phyloP scores from a whole-genome alignment of 176 grass and related monocot genomes.

The Carex kokanica region DNA sequence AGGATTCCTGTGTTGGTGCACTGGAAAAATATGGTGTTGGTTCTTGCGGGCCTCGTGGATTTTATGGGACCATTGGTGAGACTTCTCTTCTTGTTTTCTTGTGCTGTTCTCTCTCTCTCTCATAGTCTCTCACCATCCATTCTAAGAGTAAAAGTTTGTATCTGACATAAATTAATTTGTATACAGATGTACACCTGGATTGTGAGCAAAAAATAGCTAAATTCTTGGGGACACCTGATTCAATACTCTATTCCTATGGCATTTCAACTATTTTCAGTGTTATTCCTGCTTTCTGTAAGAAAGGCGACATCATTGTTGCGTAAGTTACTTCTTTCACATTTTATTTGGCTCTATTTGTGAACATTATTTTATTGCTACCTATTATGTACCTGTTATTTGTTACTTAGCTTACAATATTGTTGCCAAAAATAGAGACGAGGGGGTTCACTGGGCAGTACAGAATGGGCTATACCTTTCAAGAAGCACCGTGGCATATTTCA shows the following conservation, averaged over 20 bases:
- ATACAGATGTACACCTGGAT: conserved; percentile 94
- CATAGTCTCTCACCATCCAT: background rate
- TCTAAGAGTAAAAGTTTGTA: conserved; percentile 16
- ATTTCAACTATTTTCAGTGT: conserved; percentile 98
- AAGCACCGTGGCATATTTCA: conserved; percentile 93
- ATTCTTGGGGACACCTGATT: conserved; percentile 78
- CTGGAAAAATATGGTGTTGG: conserved; percentile 99
- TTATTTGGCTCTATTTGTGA: background rate
- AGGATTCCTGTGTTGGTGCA: conserved; percentile 77
- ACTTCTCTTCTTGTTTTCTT: conserved; percentile 9
- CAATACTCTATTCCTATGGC: conserved; percentile 92
- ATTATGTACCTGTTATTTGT: conserved; percentile 7
- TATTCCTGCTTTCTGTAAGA: conserved; percentile 95
- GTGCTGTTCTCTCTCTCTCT: conserved; percentile 8
- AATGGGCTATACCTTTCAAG: conserved; percentile 90
- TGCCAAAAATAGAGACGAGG: conserved; percentile 67
- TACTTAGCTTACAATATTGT: background rate
- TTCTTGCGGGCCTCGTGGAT: conserved; percentile 89
- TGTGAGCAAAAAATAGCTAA: conserved; percentile 88
- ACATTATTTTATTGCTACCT: background rate
- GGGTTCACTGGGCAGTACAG: conserved; percentile 93
- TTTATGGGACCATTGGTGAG: conserved; percentile 94
- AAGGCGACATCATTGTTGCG: conserved; percentile 90
- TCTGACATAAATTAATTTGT: conserved; percentile 29
- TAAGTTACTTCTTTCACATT: conserved; percentile 47